These are phyloP conservation scores for Penicillium canescens DNA, from an alignment of 495 filamentous ascomycete genomes.

Conservation along the genomic window DNA sequence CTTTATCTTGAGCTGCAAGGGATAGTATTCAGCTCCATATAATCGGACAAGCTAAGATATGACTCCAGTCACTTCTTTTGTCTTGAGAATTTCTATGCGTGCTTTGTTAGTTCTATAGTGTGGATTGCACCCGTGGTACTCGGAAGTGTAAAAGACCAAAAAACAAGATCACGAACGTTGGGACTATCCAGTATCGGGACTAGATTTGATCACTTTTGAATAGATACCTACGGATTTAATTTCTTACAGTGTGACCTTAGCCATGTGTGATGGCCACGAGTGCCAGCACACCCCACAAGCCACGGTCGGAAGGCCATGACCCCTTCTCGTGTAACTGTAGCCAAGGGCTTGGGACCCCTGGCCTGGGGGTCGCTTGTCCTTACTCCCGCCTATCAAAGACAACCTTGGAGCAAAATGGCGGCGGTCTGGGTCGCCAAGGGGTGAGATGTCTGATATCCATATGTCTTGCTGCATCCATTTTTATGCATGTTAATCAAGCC, in stretches of 20 bases:
- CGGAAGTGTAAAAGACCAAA: too few species aligned
- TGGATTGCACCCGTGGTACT: not conserved
- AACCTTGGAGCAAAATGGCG: not conserved
- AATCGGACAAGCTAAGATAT: too few species aligned
- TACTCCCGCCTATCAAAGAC: not conserved
- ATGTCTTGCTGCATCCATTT: not conserved
- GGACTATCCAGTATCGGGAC: too few species aligned
- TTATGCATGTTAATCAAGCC: not conserved
- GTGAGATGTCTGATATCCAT: not conserved
- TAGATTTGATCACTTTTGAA: too few species aligned
- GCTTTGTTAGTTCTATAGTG: not conserved
- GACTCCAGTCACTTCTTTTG: too few species aligned
- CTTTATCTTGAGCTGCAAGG: too few species aligned
- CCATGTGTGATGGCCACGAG: slow-evolving; percentile 1
- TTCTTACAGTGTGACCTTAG: not conserved
- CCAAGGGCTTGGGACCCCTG: not conserved
- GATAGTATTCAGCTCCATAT: too few species aligned
- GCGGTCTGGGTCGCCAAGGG: not conserved
- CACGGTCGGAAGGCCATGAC: not conserved
- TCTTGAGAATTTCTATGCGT: too few species aligned
- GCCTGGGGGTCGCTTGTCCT: not conserved
- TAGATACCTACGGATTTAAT: too few species aligned
- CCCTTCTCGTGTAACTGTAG: not conserved
- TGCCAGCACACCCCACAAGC: slow-evolving; percentile 1
- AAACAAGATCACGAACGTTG: too few species aligned